Base-by-base conservation (phyloP, 2,329 filamentous ascomycete species). In the Penicillium sp. region DNA sequence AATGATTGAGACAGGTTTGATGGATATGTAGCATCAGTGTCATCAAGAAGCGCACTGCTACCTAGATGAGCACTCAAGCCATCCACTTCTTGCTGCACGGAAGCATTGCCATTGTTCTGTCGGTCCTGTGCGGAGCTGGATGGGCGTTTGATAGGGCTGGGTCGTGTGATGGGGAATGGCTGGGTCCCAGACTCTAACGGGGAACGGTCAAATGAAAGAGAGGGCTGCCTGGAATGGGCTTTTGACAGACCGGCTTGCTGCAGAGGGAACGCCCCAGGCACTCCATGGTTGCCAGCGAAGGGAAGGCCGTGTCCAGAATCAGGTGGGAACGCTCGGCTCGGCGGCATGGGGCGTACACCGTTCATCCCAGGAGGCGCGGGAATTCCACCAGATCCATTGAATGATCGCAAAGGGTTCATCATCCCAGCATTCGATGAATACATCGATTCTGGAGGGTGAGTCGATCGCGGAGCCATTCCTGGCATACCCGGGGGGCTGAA, bases 111-210 rank as follows among this genome's bases (percentile, higher is more conserved):
- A 31, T 74, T 70, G 38, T 70, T 70, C 53, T 70, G 73, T 61
- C 70, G 74, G 40, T 81, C 81, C 53, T 78, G 78, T 31, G 83
- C 82, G 10, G 82, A 85, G 71, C 92, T 96, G 16, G 87, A 87
- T 0, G 94, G 93, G 34, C 92, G 85, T 60, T 93, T 90, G 61
- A 97, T 97, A 1, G 93, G 93, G 24, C 89, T 85, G 26, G 92
- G 93, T 52, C 92, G 84, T 44, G 88, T 83, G 58, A 95, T 93
- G 1, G 90, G 89, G 60, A 91, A 87, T 34, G 87, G 81, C 52
- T 84, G 79, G 11, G 79, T 73, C 26, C 80, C 76, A 16, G 79
- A 78, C 9, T 92, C 89, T 59, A 87, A 85, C 13, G 74, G 77
- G 20, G 80, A 78, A 61, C 80, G 79, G 49, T 83, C 82, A 58